Conservation (phyloP, 345 rosid genomes). For the Stellera chamaejasme region DNA sequence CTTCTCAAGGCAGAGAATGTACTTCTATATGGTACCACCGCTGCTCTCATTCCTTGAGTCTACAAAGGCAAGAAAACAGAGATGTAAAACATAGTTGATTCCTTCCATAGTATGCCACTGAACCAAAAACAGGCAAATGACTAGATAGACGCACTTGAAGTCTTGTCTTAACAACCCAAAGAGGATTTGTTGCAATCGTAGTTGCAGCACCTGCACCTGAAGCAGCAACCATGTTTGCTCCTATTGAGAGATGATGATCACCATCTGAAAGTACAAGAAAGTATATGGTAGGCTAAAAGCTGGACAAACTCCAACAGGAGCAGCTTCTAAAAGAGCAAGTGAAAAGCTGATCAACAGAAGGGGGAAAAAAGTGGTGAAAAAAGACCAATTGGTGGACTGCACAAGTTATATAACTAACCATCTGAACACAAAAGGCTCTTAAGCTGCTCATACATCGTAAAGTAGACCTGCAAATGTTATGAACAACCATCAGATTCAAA, state of each 20-base stretch:
- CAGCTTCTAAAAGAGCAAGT: not conserved
- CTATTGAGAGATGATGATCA: slow-evolving; percentile 47
- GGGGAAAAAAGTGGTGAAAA: not conserved
- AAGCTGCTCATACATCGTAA: slow-evolving; percentile 77
- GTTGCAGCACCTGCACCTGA: slow-evolving; percentile 88
- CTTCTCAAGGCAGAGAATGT: slow-evolving; percentile 75
- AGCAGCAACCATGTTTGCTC: slow-evolving; percentile 80
- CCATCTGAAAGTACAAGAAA: slow-evolving; percentile 28
- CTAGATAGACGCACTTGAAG: slow-evolving; percentile 46
- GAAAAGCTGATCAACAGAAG: not conserved
- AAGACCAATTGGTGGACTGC: not conserved
- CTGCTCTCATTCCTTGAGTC: slow-evolving; percentile 76
- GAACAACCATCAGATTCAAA: slow-evolving; percentile 5
- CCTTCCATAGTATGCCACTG: not conserved
- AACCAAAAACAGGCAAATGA: not conserved
- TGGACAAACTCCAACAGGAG: not conserved
- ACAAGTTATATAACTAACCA: slow-evolving; percentile 34
- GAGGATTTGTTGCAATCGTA: slow-evolving; percentile 70
- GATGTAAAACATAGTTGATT: not conserved
- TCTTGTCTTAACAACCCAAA: slow-evolving; percentile 95
- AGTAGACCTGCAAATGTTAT: slow-evolving; percentile 53
- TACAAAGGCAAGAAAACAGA: slow-evolving; percentile 17
- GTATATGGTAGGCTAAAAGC: not conserved
- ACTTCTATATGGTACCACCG: slow-evolving; percentile 60
- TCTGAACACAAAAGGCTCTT: slow-evolving; percentile 45